Percentiles rank a stretch among this genome's conserved stretches.
phyloP scores from a whole-genome alignment of 495 filamentous ascomycete species.

The Neurospora sp. region DNA sequence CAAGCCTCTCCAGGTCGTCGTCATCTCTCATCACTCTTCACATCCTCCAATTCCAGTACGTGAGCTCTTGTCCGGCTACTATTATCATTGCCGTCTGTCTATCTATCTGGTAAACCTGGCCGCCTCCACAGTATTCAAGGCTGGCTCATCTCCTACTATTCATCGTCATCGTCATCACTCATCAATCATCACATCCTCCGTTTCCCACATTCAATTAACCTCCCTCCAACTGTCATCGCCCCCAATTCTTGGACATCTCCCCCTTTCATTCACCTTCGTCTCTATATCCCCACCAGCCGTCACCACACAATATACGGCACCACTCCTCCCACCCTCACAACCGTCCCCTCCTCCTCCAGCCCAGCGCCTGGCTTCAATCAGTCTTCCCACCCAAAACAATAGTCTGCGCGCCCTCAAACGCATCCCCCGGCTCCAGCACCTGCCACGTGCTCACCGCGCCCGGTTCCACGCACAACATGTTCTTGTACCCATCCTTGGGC shows the following conservation, averaged over 20 bases:
- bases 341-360: no score
- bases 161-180: not conserved
- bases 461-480: conserved; percentile 91
- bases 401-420: conserved; percentile 81
- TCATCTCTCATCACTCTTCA: not conserved
- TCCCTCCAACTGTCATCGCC: no score
- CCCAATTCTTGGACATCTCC: no score
- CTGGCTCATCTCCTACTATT: not conserved
- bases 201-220: not conserved
- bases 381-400: conserved; percentile 28
- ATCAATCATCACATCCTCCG: not conserved
- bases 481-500: conserved; percentile 77
- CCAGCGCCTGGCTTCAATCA: not conserved
- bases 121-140: not conserved
- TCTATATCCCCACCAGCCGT: no score
- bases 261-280: no score
- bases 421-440: conserved; percentile 74
- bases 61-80: not conserved
- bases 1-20: not conserved
- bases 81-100: not conserved
- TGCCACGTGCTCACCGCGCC: conserved; percentile 75
- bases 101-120: not conserved
- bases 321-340: no score
- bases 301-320: no score
- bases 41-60: not conserved